Evolutionary conservation across 2,329 filamentous ascomycete species (phyloP).

Genomic region (Sphaerostilbella broomeana): DNA sequence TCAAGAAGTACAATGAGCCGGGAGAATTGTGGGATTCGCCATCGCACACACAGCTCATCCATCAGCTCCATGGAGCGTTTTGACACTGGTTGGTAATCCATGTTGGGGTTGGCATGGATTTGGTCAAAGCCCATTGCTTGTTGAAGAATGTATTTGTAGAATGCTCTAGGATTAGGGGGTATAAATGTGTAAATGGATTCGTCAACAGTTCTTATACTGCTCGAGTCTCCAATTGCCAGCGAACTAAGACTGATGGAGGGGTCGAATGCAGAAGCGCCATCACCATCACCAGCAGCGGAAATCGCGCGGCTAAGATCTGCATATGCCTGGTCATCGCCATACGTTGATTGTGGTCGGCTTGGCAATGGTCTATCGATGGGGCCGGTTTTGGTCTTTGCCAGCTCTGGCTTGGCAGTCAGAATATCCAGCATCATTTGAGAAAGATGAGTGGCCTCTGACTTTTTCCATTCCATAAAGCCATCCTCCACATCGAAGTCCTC

Average conservation of each 20-base stretch:
- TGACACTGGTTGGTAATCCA: conserved; percentile 53
- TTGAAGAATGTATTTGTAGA: conserved; percentile 75
- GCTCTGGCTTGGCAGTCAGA: conserved; percentile 74
- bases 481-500: conserved; percentile 90
- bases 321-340: conserved; percentile 44
- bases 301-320: conserved; percentile 47
- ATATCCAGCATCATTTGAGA: conserved; percentile 93
- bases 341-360: conserved; percentile 41
- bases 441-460: conserved; percentile 76
- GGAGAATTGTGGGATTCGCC: conserved; percentile 81
- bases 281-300: conserved; percentile 40
- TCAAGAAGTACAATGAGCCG: conserved; percentile 77
- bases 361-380: conserved; percentile 51
- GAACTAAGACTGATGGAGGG: conserved; percentile 61
- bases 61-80: conserved; percentile 76
- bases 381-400: conserved; percentile 68
- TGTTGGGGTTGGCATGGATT: conserved; percentile 46
- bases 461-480: conserved; percentile 84
- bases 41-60: conserved; percentile 77
- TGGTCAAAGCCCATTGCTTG: conserved; percentile 65
- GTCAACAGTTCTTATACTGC: conserved; percentile 48
- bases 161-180: conserved; percentile 72
- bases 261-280: conserved; percentile 48
- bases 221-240: conserved; percentile 54
- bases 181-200: conserved; percentile 80